Conservation (phyloP, 2,329 filamentous ascomycete genomes). For the Bimuria novae-zelandiae region DNA sequence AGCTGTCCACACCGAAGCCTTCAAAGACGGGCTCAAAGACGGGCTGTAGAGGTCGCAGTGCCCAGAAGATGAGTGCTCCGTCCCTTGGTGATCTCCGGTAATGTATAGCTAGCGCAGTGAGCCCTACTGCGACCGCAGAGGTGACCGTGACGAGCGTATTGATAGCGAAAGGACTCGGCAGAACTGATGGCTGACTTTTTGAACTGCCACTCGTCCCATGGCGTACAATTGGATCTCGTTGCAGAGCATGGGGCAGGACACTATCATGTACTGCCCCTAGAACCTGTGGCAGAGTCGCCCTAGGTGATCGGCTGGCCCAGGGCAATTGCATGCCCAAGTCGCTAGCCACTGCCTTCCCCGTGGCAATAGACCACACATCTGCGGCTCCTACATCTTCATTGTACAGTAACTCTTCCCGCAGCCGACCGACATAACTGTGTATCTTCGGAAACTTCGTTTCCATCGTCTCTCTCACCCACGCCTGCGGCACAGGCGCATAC, state of each 20-base stretch:
- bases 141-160: slow-evolving; percentile 30
- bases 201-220: slow-evolving; percentile 11
- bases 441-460: slow-evolving; percentile 52
- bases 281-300: slow-evolving; percentile 16
- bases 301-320: slow-evolving; percentile 20
- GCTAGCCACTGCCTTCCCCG: slow-evolving; percentile 10
- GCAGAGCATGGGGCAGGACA: slow-evolving; percentile 25
- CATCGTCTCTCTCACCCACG: slow-evolving; percentile 66
- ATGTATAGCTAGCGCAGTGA: slow-evolving; percentile 36
- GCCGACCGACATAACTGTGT: slow-evolving; percentile 43
- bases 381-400: slow-evolving; percentile 26
- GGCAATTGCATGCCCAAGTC: slow-evolving; percentile 22
- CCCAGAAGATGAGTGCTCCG: slow-evolving; percentile 42
- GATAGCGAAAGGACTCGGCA: slow-evolving; percentile 35
- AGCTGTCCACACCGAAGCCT: slow-evolving; percentile 36
- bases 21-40: slow-evolving; percentile 20
- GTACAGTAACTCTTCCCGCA: slow-evolving; percentile 36
- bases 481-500: slow-evolving; percentile 62
- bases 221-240: slow-evolving; percentile 14
- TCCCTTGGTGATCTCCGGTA: slow-evolving; percentile 40
- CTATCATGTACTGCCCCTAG: slow-evolving; percentile 25
- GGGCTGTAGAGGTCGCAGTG: slow-evolving; percentile 27
- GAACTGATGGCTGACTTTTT: slow-evolving; percentile 23
- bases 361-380: slow-evolving; percentile 36
- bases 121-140: slow-evolving; percentile 25